phyloP scores from a whole-genome alignment of 139 green algal genomes.

The Chlamydomonas sp. region DNA sequence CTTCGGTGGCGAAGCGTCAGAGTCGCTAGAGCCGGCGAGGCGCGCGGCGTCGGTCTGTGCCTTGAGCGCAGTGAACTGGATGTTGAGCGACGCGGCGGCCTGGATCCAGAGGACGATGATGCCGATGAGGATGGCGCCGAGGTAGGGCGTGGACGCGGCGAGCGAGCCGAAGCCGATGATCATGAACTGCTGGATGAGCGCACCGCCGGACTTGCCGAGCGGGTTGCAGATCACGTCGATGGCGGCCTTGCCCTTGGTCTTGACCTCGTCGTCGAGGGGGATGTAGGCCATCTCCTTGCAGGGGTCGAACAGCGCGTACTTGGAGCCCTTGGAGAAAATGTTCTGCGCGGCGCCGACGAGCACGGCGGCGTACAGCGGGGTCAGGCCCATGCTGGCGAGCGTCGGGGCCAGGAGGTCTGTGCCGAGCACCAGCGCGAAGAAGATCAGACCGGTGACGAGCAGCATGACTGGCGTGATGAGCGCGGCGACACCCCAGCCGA shows the following conservation, averaged over 20 bases:
- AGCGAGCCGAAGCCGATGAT: conserved; percentile 97
- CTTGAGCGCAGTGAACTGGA: conserved; percentile 61
- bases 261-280: conserved; percentile 87
- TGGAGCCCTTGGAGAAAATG: conserved; percentile 95
- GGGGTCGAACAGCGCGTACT: conserved; percentile 98
- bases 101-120: conserved; percentile 87
- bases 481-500: conserved; percentile 92
- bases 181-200: conserved; percentile 97
- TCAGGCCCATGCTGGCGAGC: conserved; percentile 80
- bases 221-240: conserved; percentile 99
- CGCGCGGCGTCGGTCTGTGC: conserved; percentile 1
- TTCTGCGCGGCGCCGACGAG: conserved; percentile 95
- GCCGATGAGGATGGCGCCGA: conserved; percentile 84
- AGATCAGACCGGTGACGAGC: conserved; percentile 86
- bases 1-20: too few relatives aligned
- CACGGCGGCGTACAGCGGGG: conserved; percentile 90
- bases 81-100: conserved; percentile 70
- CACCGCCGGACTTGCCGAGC: conserved; percentile 95
- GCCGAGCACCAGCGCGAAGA: conserved; percentile 94
- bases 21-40: too few relatives aligned
- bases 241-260: conserved; percentile 96
- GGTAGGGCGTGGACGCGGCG: conserved; percentile 91
- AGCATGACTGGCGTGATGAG: conserved; percentile 95
- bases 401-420: conserved; percentile 57
- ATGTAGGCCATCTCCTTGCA: conserved; percentile 99